Conservation (phyloP, 169 alveolate genomes). For the Pseudocohnilembus persalinus region DNA sequence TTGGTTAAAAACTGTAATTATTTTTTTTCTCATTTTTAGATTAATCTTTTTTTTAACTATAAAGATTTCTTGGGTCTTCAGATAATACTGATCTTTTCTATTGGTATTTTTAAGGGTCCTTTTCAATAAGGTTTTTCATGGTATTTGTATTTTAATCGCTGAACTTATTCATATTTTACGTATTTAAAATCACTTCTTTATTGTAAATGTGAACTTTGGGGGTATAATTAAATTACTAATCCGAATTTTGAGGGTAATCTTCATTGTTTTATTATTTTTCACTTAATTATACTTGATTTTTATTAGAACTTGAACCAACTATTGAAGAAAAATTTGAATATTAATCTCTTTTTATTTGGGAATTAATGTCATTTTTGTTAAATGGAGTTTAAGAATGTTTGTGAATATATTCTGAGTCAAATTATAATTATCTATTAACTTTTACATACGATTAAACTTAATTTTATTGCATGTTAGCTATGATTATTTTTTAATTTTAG, state of each 20-base stretch:
- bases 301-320: too few relatives aligned
- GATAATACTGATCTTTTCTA: not conserved
- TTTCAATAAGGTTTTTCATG: not conserved
- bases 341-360: too few relatives aligned
- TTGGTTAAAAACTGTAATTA: too few relatives aligned
- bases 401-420: not conserved
- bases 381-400: not conserved
- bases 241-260: not conserved
- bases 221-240: not conserved
- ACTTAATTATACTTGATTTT: too few relatives aligned
- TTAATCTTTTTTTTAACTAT: too few relatives aligned
- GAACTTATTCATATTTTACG: too few relatives aligned
- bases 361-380: not conserved
- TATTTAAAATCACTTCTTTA: too few relatives aligned
- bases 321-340: too few relatives aligned
- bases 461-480: not conserved
- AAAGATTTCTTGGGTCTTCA: not conserved
- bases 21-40: too few relatives aligned
- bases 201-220: not conserved
- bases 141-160: too few relatives aligned
- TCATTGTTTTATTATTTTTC: too few relatives aligned
- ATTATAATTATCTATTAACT: not conserved
- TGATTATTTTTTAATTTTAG: too few relatives aligned
- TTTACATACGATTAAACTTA: not conserved
- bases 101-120: not conserved